Base-by-base conservation (phyloP, 1,284 basidiomycete genomes). In the Pseudozyma sp. region DNA sequence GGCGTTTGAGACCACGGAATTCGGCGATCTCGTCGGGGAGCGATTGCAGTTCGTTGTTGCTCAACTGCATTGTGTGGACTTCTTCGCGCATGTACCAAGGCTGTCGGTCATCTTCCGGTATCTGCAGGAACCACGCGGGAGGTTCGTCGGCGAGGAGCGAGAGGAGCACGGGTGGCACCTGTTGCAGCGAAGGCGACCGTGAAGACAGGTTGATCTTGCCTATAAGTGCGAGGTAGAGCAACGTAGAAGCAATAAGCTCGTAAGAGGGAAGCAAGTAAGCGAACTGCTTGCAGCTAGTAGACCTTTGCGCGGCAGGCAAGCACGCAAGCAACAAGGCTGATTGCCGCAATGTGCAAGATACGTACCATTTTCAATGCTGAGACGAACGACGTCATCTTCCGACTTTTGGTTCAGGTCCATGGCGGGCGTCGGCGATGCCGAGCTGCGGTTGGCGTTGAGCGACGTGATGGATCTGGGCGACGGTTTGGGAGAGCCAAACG, bases 71-170 rank as follows among this genome's bases (percentile, higher is more conserved):
- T 13, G 60, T 66, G 31, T 64, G 66, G 7, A 83, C 54, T 24
- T 72, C 69, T 53, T 66, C 54, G 37, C 81, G 72, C 54, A 68
- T 63, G 48, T 70, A 73, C 81, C 81, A 83, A 24, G 68, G 78
- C 44, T 68, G 61, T 13, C 75, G 62, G 8, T 69, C 59, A 17
- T 72, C 66, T 34, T 77, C 68, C 3, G 75, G 67, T n/a, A 67
- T 69, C 31, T 65, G 60, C 11, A 65, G 54, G 69, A 66, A 78
- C 78, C 78, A 80, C 4, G 58, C 30, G 4, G 77, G 77, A 13
- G 78, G 63, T 3, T 77, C 78, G 47, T 74, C 78, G 19, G 51
- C 59, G 10, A 74, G 58, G n/a, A 80, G 65, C n/a, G 67, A 61
- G 40, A 77, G 75, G 14, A 78, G 57, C 54, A 61, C 17, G 2